Base-by-base conservation (phyloP, 2,329 filamentous ascomycete species). In the Penicillium sp. region DNA sequence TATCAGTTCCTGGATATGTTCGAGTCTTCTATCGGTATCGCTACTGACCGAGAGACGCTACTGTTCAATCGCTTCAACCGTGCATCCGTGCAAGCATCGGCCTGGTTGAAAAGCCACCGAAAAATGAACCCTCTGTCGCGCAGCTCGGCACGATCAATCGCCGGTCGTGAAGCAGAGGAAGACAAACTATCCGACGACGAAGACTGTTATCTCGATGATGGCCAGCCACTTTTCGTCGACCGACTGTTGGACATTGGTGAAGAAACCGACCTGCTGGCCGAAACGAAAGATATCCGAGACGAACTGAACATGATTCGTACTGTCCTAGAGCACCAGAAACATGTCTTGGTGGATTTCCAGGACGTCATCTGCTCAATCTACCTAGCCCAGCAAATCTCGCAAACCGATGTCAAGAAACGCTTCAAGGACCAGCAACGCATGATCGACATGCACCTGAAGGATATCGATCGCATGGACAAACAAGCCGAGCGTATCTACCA, bases 1-100 rank as follows among this genome's bases (percentile, higher is more conserved):
- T 87, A 85, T 52, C 84, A 87, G 60, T 88, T 89, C 54, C 69
- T 89, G 1, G 86, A 89, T 62, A 89, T 89, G 83, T 89, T 90
- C 61, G 86, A 88, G 63, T 81, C 81, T 14, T 85, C 83, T 1
- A 88, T 89, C 43, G 87, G 86, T 11, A 73, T 73, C 31, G 73
- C 73, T 2, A 84, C 82, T 22, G 82, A 81, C 69, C 78, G 73
- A 41, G 84, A 87, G 68, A 86, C 83, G 0, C 73, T 81, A n/a
- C 78, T 88, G 0, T 89, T 89, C 64, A 77, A 78, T 37, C 76
- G 79, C 14, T 89, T 89, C 74, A 86, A 88, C 60, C 75, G 73
- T 14, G 86, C 86, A 0, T 87, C 85, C 0, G 79, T 77, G 11
- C 79, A 84, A 65, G 85, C 85, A 6, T 84, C 84, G 0, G 72